Percentiles rank a stretch among this genome's conserved stretches.
phyloP scores from a whole-genome alignment of 352 stramenopile genomes.

The Globisporangium middletonii region DNA sequence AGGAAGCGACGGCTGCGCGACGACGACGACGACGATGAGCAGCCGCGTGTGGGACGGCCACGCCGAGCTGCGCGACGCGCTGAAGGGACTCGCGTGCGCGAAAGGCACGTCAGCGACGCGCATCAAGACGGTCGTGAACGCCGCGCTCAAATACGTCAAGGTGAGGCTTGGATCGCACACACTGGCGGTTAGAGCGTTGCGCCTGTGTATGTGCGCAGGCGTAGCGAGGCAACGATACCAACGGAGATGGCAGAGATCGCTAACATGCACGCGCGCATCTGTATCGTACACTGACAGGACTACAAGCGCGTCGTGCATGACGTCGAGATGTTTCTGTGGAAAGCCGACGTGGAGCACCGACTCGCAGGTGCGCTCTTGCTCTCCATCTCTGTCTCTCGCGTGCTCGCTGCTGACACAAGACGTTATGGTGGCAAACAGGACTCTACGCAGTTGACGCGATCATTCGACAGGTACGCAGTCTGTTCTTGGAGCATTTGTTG shows the following conservation, averaged over 20 bases:
- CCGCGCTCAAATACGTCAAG: conserved; percentile 71
- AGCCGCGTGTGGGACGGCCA: conserved; percentile 51
- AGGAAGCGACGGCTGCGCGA: neutral
- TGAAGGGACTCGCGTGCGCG: conserved; percentile 57
- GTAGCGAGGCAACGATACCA: neutral
- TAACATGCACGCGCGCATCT: conserved; percentile 5
- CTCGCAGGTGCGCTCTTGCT: conserved; percentile 42
- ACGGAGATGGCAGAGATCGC: neutral
- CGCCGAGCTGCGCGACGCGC: conserved; percentile 56
- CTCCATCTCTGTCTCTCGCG: conserved; percentile 4
- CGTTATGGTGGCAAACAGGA: conserved; percentile 16
- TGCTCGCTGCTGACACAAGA: neutral
- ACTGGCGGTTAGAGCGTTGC: neutral
- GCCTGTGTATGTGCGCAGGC: neutral
- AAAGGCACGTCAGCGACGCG: conserved; percentile 80
- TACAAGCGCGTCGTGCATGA: conserved; percentile 88
- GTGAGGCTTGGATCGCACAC: conserved; percentile 16
- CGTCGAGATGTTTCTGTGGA: conserved; percentile 82
- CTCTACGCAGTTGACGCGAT: conserved; percentile 83
- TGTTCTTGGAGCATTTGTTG: neutral
- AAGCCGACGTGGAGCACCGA: conserved; percentile 72
- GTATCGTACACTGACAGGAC: conserved; percentile 31
- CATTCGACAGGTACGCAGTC: conserved; percentile 48
- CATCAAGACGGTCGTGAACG: conserved; percentile 60
- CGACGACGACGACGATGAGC: conserved; percentile 1